Evolutionary conservation across 306 rosid species (phyloP).

Genomic region (Echinosophora koreensis): DNA sequence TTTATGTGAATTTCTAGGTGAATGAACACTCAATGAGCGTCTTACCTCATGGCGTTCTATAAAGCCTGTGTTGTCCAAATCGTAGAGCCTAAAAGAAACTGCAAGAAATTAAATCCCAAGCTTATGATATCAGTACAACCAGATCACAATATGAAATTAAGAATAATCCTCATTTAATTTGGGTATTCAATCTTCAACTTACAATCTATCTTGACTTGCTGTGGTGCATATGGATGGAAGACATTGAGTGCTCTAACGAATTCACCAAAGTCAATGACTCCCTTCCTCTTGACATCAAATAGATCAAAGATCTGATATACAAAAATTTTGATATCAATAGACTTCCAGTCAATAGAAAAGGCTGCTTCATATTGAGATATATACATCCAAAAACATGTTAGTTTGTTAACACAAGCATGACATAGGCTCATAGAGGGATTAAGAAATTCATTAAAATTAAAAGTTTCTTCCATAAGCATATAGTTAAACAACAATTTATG

Average conservation of each 20-base stretch:
- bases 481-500: background rate
- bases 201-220: constrained; percentile 86
- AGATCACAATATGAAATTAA: background rate
- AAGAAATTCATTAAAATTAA: background rate
- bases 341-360: background rate
- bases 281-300: constrained; percentile 79
- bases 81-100: constrained; percentile 92
- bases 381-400: background rate
- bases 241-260: constrained; percentile 92
- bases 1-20: no score
- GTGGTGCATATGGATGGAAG: constrained; percentile 82
- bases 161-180: background rate
- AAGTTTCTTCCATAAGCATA: background rate
- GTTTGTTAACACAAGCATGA: constrained; percentile 1
- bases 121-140: background rate
- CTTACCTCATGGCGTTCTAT: constrained; percentile 90
- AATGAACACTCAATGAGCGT: constrained; percentile 10
- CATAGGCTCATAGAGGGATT: background rate
- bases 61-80: constrained; percentile 76
- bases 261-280: constrained; percentile 89
- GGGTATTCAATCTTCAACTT: constrained; percentile 46
- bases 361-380: background rate
- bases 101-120: constrained; percentile 42
- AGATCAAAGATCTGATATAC: constrained; percentile 78
- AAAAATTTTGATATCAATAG: constrained; percentile 43